A percentile compares a stretch with the other conserved stretches of the same genome.
These are phyloP conservation scores for Blastocystis sp. DNA, from an alignment of 352 stramenopile species.

Conservation along the genomic window DNA sequence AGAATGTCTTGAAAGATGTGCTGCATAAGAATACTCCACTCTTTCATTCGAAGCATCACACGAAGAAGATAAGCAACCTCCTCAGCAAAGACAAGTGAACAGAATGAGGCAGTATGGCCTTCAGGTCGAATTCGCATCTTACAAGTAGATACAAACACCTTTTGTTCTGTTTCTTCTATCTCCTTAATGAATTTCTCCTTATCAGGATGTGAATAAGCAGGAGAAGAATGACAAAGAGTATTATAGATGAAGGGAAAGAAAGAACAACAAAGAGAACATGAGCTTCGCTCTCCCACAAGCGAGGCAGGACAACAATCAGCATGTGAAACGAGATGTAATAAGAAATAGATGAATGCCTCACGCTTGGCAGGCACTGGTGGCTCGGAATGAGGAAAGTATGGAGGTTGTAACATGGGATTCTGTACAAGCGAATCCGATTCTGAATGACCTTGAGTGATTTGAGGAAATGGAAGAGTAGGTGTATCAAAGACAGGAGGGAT, in stretches of 20 bases:
- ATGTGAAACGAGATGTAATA: slow-evolving; percentile 43
- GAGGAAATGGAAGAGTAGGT: neutral
- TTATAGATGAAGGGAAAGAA: slow-evolving; percentile 68
- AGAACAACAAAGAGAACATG: slow-evolving; percentile 49
- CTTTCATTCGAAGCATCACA: neutral
- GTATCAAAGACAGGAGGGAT: slow-evolving; percentile 28
- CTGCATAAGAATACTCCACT: slow-evolving; percentile 20
- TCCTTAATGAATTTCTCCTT: neutral
- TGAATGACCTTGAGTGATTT: neutral
- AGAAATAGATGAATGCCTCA: slow-evolving; percentile 49
- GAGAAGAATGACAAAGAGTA: slow-evolving; percentile 23
- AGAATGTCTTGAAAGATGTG: slow-evolving; percentile 32
- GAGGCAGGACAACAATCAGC: slow-evolving; percentile 18
- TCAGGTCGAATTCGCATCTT: slow-evolving; percentile 51
- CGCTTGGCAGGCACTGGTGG: neutral
- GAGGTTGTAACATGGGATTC: slow-evolving; percentile 13
- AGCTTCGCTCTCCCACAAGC: slow-evolving; percentile 32
- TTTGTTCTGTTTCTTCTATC: slow-evolving; percentile 3
- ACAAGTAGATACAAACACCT: slow-evolving; percentile 33
- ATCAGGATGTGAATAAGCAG: neutral
- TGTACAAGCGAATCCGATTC: neutral
- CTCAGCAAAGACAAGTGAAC: slow-evolving; percentile 52
- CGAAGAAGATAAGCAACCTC: slow-evolving; percentile 56
- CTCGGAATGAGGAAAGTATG: neutral
- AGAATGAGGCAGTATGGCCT: slow-evolving; percentile 23